Base-by-base conservation (phyloP, 2,329 filamentous ascomycete genomes). In the Pestalotiopsis sp. region DNA sequence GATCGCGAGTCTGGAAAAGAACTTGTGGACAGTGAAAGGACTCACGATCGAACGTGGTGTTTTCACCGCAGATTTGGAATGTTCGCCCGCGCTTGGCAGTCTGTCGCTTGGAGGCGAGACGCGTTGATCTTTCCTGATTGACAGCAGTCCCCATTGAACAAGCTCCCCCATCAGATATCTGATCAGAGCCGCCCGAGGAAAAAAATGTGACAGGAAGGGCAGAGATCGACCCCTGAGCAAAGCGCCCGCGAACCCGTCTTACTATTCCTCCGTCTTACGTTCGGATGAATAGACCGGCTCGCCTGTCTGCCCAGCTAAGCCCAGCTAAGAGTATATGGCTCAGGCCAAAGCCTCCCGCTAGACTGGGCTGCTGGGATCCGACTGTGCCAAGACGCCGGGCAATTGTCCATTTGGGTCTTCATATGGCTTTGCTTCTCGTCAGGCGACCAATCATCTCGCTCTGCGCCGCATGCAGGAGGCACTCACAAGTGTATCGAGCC, bases 111-210 rank as follows among this genome's bases (percentile, higher is more conserved):
- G 41, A 17, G 14, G 13, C 25, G 38, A 11, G 31, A 36, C 31
- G 64, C 31, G 64, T 61, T 69, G 68, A 69, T 66, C 68, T 62
- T 38, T 66, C 63, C 38, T 52, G n/a, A 39, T 66, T 49, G 5
- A 17, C 31, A n/a, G 20, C 27, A 23, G 61, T 59, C 68, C 31
- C 68, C 68, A 67, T 69, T 31, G 65, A 69, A 69, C 65, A 69
- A 69, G 65, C 64, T 69, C 36, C 31, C 38, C 38, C 39, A 11
- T 39, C 23, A 62, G 31, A 17, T 36, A 57, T 23, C 63, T 14
- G n/a, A 49, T n/a, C 14, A 66, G 49, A 66, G 49, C 63, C 41
- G 63, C 49, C 25, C 36, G 20, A 23, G 41, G 31, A 9, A 41
- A 9, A 41, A 49, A 23, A 64, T 38, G 20, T 57, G 27, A 38